phyloP scores from a whole-genome alignment of 2,329 filamentous ascomycete species.

The Pyrenochaeta sp. region DNA sequence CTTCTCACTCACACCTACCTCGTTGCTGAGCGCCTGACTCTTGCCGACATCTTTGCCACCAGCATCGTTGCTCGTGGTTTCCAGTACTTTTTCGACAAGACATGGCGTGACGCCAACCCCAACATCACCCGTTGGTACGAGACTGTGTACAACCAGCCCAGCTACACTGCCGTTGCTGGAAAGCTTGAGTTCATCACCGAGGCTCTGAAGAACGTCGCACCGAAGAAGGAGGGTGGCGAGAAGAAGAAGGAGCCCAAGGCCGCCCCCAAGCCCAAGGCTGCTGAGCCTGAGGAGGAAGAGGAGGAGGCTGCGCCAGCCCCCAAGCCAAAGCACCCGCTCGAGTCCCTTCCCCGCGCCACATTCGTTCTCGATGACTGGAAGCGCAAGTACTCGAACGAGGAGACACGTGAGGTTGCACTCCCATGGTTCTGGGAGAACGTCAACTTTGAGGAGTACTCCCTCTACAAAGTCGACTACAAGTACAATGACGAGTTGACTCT shows the following conservation, averaged over 20 bases:
- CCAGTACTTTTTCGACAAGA: slow-evolving; percentile 92
- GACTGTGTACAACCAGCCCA: slow-evolving; percentile 90
- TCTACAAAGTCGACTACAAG: slow-evolving; percentile 97
- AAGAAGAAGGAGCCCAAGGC: slow-evolving; percentile 79
- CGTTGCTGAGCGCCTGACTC: slow-evolving; percentile 95
- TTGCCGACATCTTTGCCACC: slow-evolving; percentile 89
- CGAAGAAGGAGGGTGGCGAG: slow-evolving; percentile 70
- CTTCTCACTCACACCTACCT: slow-evolving; percentile 94
- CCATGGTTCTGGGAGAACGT: slow-evolving; percentile 99
- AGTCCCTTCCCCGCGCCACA: slow-evolving; percentile 79
- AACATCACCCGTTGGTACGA: slow-evolving; percentile 93
- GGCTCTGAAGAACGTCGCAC: slow-evolving; percentile 75
- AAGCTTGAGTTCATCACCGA: slow-evolving; percentile 83
- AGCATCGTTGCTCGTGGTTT: slow-evolving; percentile 86
- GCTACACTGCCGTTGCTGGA: slow-evolving; percentile 82
- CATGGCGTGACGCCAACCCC: slow-evolving; percentile 84
- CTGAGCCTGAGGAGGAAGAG: slow-evolving; percentile 66
- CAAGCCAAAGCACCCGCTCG: slow-evolving; percentile 97
- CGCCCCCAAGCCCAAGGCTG: slow-evolving; percentile 61
- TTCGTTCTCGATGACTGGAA: slow-evolving; percentile 97
- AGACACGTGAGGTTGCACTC: slow-evolving; percentile 80
- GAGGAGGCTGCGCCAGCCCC: slow-evolving; percentile 70
- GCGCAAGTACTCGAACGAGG: slow-evolving; percentile 97
- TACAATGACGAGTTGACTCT: slow-evolving; percentile 98
- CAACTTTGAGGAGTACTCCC: slow-evolving; percentile 93